Base-by-base conservation (phyloP, 2,329 filamentous ascomycete genomes). In the Neonectria sp. region DNA sequence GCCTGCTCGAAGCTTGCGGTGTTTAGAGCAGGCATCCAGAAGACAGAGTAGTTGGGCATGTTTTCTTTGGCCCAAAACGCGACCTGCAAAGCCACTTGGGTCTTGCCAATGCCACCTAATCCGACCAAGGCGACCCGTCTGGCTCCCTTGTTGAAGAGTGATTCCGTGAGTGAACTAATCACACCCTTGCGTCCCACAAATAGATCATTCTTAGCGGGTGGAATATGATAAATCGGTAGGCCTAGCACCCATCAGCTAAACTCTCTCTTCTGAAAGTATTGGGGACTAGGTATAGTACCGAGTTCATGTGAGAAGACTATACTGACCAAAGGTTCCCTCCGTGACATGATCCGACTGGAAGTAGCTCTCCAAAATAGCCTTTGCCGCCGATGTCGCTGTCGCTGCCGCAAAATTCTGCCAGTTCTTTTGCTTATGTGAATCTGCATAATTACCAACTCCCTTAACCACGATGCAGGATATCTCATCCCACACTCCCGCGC, bases 211-310 rank as follows among this genome's bases (percentile, higher is more conserved):
- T 43, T 45, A 2, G 33, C 25, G 11, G 17, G 25, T n/a, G 35
- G 53, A 29, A 56, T 17, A 37, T 56, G 45, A 6, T 43, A 52
- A 12, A 17, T 27, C 11, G n/a, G 33, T 31, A 21, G 8, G 13
- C 15, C 35, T 56, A 43, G 12, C 12, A 13, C 2, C 4, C 11
- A 31, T 56, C 90, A 60, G 46, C 21, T 6, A 43, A 27, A n/a
- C 11, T n/a, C 25, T 21, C 2, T 8, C 15, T n/a, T 3, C n/a
- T n/a, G 7, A n/a, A 25, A 21, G 11, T 24, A 46, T 24, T 46
- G n/a, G 21, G 21, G 21, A 25, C 7, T 7, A 49, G 3, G 7
- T 13, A 27, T 17, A 49, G 12, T 6, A 7, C 12, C 40, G 5
- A 45, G 13, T 45, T 45, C 15, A 12, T 7, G 7, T 13, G 13